Percentiles rank a stretch among this genome's conserved stretches.
Evolutionary conservation across 371 early-diverging fungal genomes (phyloP).

Genomic region (Apophysomyces elegans): DNA sequence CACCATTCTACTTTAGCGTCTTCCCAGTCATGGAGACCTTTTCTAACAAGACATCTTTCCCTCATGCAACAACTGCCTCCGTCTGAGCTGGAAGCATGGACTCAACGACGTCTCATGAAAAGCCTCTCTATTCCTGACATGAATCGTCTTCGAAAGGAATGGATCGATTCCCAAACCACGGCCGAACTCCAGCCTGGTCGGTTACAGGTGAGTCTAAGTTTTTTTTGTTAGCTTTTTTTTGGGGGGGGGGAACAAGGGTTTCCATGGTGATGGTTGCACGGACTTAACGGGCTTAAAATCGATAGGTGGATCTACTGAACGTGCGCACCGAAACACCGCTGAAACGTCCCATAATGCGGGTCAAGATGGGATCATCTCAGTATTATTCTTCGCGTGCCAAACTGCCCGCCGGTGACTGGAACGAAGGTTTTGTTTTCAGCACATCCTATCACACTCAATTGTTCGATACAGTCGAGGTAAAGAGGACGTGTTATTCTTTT

Average conservation of each 20-base stretch:
- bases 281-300: no score
- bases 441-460: conserved; percentile 49
- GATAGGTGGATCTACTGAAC: conserved; percentile 52
- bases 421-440: conserved; percentile 49
- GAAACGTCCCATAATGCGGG: conserved; percentile 45
- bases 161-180: conserved; percentile 34
- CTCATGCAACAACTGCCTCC: conserved; percentile 14
- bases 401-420: conserved; percentile 47
- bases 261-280: no score
- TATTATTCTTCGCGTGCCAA: conserved; percentile 44
- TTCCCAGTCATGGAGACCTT: not conserved
- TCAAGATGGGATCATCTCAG: conserved; percentile 50
- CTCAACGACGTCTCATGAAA: conserved; percentile 9
- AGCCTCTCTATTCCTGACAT: conserved; percentile 46
- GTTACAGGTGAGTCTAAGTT: conserved; percentile 33
- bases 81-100: conserved; percentile 18
- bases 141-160: conserved; percentile 36
- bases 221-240: not conserved
- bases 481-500: not conserved
- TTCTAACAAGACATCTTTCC: not conserved
- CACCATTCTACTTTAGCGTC: not conserved
- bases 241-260: not conserved
- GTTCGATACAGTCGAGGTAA: conserved; percentile 54
- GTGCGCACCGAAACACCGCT: conserved; percentile 39
- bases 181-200: conserved; percentile 25